Percentiles rank a stretch among this genome's conserved stretches.
These are phyloP conservation scores for Sporothrix humicola DNA, from an alignment of 2,329 filamentous ascomycete genomes.

Conservation along the genomic window DNA sequence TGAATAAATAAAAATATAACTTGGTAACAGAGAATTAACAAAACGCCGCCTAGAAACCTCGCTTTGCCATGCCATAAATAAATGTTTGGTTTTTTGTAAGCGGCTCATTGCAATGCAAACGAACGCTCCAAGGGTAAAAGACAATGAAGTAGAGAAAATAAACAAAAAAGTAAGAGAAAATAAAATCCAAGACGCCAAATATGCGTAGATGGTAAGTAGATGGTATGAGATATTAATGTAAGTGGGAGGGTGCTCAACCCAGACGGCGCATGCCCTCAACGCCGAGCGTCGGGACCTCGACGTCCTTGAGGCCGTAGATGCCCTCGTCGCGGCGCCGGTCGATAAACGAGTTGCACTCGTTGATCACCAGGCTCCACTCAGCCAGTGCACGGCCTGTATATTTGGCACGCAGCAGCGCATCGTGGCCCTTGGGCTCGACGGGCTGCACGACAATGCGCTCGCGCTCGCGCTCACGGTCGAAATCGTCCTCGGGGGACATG, in stretches of 20 bases:
- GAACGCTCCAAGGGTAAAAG: conserved; percentile 9
- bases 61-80: conserved; percentile 31
- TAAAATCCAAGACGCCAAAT: background rate
- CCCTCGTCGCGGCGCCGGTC: conserved; percentile 77
- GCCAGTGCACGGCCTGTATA: conserved; percentile 76
- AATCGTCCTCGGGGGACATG: conserved; percentile 26
- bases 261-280: conserved; percentile 62
- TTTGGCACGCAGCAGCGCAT: conserved; percentile 55
- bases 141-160: background rate
- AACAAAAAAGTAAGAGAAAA: background rate
- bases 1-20: background rate
- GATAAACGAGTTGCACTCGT: conserved; percentile 81
- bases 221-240: background rate
- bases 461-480: conserved; percentile 38
- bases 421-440: conserved; percentile 51
- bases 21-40: conserved; percentile 12
- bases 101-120: background rate
- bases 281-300: conserved; percentile 71
- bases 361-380: conserved; percentile 77
- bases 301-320: conserved; percentile 66
- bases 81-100: conserved; percentile 24
- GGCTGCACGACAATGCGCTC: conserved; percentile 48
- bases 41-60: conserved; percentile 29
- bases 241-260: conserved; percentile 7
- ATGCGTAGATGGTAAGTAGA: background rate